Base-by-base conservation (phyloP, 192 early-diverging fungal genomes). In the Gigaspora rosea region DNA sequence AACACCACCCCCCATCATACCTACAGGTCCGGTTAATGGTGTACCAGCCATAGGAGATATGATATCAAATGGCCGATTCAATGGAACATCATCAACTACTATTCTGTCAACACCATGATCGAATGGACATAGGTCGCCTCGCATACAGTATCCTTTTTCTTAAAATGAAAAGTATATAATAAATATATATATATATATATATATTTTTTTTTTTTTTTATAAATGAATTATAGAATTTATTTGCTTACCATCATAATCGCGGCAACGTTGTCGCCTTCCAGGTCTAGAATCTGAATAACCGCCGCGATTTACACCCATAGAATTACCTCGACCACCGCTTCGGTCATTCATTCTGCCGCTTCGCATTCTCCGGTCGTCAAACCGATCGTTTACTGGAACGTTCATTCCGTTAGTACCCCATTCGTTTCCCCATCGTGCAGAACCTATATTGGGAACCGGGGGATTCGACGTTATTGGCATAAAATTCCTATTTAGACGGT, bases 61-160 rank as follows among this genome's bases (percentile, higher is more conserved):
- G 64, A 82, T 80, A 11, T 82, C 79, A 71, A 84, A 84, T 41
- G 75, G 80, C 18, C 78, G 70, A 76, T 84, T 85, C 62, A 77
- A 81, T 4, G 78, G 73, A 49, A 82, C 79, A 20, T 89, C 87
- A 70, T 92, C 92, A 0, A 92, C 81, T 50, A 93, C 84, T 50
- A 92, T 94, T 71, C 86, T 83, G 79, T 92, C 89, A 22, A 84
- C 82, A 6, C 90, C 88, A 75, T 95, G 94, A 81, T 93, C 92
- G 78, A 86, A 95, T 0, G 89, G 91, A 71, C 94, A 95, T 61
- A 87, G 78, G 49, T 94, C 90, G n/a, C 94, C 94, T 61, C 93
- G 89, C 77, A 92, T 84, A 78, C 94, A 95, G 68, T 85, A 91
- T 46, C 94, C 94, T 72, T 88, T 88, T 63, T 94, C 94, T 95